Evolutionary conservation across 371 early-diverging fungal genomes (phyloP), one percentile per base, ranked within the genome.

Genomic region (Rhizopus arrhizus): DNA sequence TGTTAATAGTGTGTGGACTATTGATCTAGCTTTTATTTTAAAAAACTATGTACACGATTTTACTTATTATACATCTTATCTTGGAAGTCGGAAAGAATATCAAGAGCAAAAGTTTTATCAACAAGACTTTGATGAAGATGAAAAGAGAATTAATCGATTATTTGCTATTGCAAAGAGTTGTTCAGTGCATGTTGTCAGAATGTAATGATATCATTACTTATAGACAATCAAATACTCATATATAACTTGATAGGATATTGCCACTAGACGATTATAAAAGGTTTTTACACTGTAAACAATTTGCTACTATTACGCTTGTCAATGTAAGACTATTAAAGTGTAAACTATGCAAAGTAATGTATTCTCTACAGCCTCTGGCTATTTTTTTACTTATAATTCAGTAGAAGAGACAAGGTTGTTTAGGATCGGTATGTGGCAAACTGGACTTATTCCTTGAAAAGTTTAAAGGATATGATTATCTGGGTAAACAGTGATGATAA

Each of bases 1-100:
- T 57, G 77, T 83, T n/a, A 78, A 85, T 32, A 89, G 90, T n/a
- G 77, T 92, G 0, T 95, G 95, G 95, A 92, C 95, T 12, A 91
- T 95, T 47, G 93, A 95, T 70, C 75, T 95, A 50, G 93, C 89
- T 2, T 90, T 87, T 63, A 68, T 93, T 15, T 69, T 95, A 46
- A 77, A 83, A 46, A 82, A 83, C 50, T 88, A 80, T 62, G 76
- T 84, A 33, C 78, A 78, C 32, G 93, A 95, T 75, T 93, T 95
- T 64, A 93, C 93, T 0, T 92, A 89, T 68, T 94, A 93, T 66
- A 94, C 95, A 13, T 87, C 88, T 51, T 89, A 86, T 65, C 82
- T 89, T 15, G 95, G 95, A 16, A 87, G 88, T 64, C 86, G 91
- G 61, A 84, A 85, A 52, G 86, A 89, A 49, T 85, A 92, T 64